Conservation (phyloP, 768 basidiomycete genomes). For the Hypholoma sublateritium region DNA sequence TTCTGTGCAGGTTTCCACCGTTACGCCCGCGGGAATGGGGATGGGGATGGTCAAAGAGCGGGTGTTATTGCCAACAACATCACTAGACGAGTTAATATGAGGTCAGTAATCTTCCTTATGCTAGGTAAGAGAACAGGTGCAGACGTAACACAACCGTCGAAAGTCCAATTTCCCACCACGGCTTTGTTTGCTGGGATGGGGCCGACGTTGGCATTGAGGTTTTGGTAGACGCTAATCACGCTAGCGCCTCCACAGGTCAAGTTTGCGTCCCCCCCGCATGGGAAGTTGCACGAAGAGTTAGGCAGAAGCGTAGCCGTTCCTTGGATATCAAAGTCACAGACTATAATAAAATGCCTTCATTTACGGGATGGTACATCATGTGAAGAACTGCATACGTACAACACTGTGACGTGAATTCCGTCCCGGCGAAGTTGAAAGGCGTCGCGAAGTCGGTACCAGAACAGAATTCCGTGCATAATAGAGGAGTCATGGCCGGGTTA, state of each 20-base stretch:
- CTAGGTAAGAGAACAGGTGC: background rate
- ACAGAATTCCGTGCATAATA: slow-evolving; percentile 21
- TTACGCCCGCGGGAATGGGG: slow-evolving; percentile 11
- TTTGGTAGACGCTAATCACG: slow-evolving; percentile 17
- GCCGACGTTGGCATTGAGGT: slow-evolving; percentile 7
- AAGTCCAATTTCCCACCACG: slow-evolving; percentile 12
- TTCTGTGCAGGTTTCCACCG: slow-evolving; percentile 15
- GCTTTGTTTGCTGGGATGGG: slow-evolving; percentile 16
- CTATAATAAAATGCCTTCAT: slow-evolving; percentile 3
- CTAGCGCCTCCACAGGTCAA: slow-evolving; percentile 17
- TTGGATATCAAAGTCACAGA: slow-evolving; percentile 21
- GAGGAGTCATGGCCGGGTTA: slow-evolving; percentile 19
- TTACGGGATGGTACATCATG: background rate
- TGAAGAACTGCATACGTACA: slow-evolving; percentile 12
- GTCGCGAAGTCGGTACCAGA: slow-evolving; percentile 12
- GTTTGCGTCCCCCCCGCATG: slow-evolving; percentile 16
- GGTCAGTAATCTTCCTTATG: background rate
- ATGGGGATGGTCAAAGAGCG: slow-evolving; percentile 13
- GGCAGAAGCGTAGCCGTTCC: slow-evolving; percentile 16
- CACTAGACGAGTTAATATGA: background rate
- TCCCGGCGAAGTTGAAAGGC: slow-evolving; percentile 19
- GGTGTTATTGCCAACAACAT: slow-evolving; percentile 11
- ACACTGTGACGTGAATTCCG: slow-evolving; percentile 20
- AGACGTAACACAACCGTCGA: slow-evolving; percentile 17
- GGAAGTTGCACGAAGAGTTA: slow-evolving; percentile 13